These are phyloP conservation scores for Aspergillus fumigatiaffinis DNA, from an alignment of 2,329 filamentous ascomycete genomes.

Conservation along the genomic window DNA sequence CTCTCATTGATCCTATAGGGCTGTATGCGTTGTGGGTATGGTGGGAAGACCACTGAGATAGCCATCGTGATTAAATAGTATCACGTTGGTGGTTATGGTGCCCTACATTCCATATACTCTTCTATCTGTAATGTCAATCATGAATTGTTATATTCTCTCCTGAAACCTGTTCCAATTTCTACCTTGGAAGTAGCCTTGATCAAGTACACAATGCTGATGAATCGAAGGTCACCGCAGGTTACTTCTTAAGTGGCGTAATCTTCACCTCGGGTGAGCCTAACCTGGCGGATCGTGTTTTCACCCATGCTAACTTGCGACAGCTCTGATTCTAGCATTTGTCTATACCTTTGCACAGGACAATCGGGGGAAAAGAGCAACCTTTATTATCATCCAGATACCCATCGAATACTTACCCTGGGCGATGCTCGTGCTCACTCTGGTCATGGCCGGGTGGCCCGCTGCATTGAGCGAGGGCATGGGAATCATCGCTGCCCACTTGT, in stretches of 20 bases:
- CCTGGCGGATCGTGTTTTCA: slow-evolving; percentile 1
- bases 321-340: slow-evolving; percentile 72
- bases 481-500: slow-evolving; percentile 82
- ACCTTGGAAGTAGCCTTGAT: slow-evolving; percentile 19
- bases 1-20: slow-evolving; percentile 60
- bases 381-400: slow-evolving; percentile 80
- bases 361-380: slow-evolving; percentile 68
- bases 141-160: slow-evolving; percentile 10
- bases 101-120: slow-evolving; percentile 55
- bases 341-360: slow-evolving; percentile 88
- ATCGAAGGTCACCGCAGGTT: slow-evolving; percentile 41
- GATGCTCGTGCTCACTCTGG: slow-evolving; percentile 69
- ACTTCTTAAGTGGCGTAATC: slow-evolving; percentile 26
- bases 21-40: slow-evolving; percentile 66
- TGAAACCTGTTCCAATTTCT: slow-evolving; percentile 5
- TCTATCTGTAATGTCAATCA: slow-evolving; percentile 18
- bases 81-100: slow-evolving; percentile 61
- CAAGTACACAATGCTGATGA: slow-evolving; percentile 23
- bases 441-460: slow-evolving; percentile 58
- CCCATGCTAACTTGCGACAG: slow-evolving; percentile 48
- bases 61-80: slow-evolving; percentile 50
- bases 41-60: slow-evolving; percentile 72
- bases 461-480: slow-evolving; percentile 68
- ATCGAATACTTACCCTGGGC: slow-evolving; percentile 76
- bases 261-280: slow-evolving; percentile 37